Conservation (phyloP, 257 asterid genomes). For the Eustoma russellianum region DNA sequence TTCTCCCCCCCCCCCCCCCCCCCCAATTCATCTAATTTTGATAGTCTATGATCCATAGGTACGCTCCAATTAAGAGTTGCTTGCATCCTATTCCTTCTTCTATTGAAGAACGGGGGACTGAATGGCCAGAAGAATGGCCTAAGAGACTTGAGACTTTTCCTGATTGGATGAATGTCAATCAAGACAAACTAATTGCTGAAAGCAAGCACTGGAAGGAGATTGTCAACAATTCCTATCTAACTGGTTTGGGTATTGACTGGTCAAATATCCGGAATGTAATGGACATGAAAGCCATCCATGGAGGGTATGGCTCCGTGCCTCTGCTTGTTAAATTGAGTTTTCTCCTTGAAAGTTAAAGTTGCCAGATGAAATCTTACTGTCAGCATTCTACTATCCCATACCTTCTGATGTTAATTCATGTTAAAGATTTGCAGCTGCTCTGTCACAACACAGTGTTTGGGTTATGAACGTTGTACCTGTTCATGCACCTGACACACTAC, state of each 20-base stretch:
- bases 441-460: constrained; percentile 64
- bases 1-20: not conserved
- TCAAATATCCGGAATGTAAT: constrained; percentile 61
- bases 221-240: constrained; percentile 67
- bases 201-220: constrained; percentile 72
- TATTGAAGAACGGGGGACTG: constrained; percentile 85
- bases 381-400: not conserved
- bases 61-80: constrained; percentile 53
- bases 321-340: not conserved
- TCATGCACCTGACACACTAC: constrained; percentile 88
- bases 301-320: constrained; percentile 57
- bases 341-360: constrained; percentile 1
- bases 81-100: constrained; percentile 65
- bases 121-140: constrained; percentile 98
- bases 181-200: constrained; percentile 63
- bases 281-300: constrained; percentile 95
- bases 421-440: constrained; percentile 92
- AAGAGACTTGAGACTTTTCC: constrained; percentile 78
- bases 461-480: constrained; percentile 87
- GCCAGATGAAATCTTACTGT: not conserved
- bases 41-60: constrained; percentile 32
- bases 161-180: constrained; percentile 59
- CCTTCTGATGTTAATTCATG: constrained; percentile 5
- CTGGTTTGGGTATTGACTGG: constrained; percentile 87
- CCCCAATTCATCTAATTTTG: constrained; percentile 7